These are phyloP conservation scores for Ceratocystis diversiconidia DNA, from an alignment of 2,329 filamentous ascomycete species.

Conservation along the genomic window DNA sequence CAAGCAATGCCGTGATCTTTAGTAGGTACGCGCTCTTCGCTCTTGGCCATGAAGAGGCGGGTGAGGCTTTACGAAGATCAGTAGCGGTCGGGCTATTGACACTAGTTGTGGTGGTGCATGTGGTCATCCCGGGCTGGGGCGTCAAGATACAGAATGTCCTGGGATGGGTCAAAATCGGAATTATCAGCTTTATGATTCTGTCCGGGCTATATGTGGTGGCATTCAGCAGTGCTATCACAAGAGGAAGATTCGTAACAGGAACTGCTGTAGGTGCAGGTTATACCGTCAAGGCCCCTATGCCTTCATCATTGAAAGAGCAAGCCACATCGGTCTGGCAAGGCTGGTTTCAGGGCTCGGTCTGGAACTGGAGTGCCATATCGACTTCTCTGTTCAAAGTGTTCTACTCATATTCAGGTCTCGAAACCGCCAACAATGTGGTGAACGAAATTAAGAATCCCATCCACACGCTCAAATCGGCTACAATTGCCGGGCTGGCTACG, in stretches of 20 bases:
- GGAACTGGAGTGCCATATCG: constrained; percentile 54
- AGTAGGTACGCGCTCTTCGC: constrained; percentile 51
- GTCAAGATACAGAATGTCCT: constrained; percentile 46
- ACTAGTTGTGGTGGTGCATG: constrained; percentile 43
- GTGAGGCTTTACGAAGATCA: constrained; percentile 33
- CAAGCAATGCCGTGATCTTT: constrained; percentile 56
- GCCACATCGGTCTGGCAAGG: constrained; percentile 31
- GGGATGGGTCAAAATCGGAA: constrained; percentile 48
- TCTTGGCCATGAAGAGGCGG: constrained; percentile 33
- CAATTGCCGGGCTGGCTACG: constrained; percentile 44
- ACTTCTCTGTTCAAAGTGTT: constrained; percentile 55
- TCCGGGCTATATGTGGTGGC: constrained; percentile 46
- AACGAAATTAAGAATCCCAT: constrained; percentile 58
- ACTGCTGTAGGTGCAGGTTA: constrained; percentile 5
- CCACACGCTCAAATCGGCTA: constrained; percentile 48
- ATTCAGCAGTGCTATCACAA: constrained; percentile 18
- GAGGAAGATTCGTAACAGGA: background rate
- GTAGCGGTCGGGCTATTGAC: constrained; percentile 45
- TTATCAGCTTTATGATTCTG: constrained; percentile 47
- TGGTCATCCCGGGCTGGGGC: constrained; percentile 41
- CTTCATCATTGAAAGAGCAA: background rate
- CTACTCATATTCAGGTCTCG: constrained; percentile 53
- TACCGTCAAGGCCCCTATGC: background rate
- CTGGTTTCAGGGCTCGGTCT: constrained; percentile 50
- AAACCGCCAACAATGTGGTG: constrained; percentile 55